Base-by-base conservation (phyloP, 2,329 filamentous ascomycete species). In the Gaeumannomyces tritici region DNA sequence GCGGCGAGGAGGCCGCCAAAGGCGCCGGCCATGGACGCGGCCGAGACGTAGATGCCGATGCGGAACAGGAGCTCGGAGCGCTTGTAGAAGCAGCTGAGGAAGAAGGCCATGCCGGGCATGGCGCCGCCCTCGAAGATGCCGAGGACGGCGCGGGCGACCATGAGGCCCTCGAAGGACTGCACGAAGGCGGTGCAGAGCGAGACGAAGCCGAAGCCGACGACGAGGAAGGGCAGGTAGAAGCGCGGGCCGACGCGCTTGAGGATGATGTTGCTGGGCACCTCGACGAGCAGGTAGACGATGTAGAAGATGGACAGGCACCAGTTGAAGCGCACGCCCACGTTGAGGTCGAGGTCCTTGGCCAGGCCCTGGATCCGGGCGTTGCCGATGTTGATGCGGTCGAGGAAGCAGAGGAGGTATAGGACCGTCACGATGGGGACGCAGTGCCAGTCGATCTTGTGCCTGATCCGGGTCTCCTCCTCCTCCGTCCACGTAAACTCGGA, bases 261-360 rank as follows among this genome's bases (percentile, higher is more conserved):
- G 5, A 84, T 57, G 63, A 84, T 77, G 67, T 84, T 83, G 69
- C 78, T 80, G 3, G 83, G 83, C 0, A 85, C 75, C 67, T 85
- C 83, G 63, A 83, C 74, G 31, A 81, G 70, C 61, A 83, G 74
- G 71, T 85, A 85, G 62, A 81, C 69, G 64, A 85, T 79, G 72
- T 84, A 85, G 74, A 85, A 84, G 63, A 83, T 78, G 61, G 81
- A 83, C 1, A 83, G 78, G 0, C 81, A 79, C 75, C 80, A 82
- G 69, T 85, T 85, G 75, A 83, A 84, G 15, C 77, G 77, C 60
- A 77, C 72, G n/a, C 79, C 77, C 26, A 4, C n/a, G 26, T 70
- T 66, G 12, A 85, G 75, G 5, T 78, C 65, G 3, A 85, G 72
- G 33, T 84, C 82, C 15, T 71, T 68, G 1, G 66, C 71, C 74